Conservation (phyloP, 768 basidiomycete species). For the Leccinum disarticulatum region DNA sequence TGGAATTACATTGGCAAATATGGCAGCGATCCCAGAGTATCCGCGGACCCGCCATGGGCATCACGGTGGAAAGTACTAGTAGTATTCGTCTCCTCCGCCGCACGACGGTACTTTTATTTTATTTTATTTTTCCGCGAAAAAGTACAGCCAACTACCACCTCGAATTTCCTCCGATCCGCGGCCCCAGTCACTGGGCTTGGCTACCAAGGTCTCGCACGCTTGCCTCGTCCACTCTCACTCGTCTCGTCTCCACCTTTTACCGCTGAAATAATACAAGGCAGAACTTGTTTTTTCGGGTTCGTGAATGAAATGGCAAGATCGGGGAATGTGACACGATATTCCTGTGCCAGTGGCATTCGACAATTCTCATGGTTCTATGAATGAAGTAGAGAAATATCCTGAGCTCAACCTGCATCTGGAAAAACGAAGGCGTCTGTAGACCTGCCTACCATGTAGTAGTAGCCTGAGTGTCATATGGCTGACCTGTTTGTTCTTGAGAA, state of each 20-base stretch:
- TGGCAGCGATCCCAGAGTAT: background rate
- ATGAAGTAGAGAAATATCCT: background rate
- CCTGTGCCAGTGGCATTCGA: too few species aligned
- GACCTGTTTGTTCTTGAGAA: background rate
- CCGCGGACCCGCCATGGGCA: background rate
- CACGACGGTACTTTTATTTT: background rate
- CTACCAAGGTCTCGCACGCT: background rate
- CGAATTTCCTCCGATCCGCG: background rate
- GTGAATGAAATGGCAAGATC: background rate
- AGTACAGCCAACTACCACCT: background rate
- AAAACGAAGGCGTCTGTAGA: background rate
- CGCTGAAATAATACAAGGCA: background rate
- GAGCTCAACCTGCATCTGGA: background rate
- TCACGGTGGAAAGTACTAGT: too few species aligned
- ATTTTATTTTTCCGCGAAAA: background rate
- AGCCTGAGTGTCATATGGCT: too few species aligned
- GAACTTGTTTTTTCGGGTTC: background rate
- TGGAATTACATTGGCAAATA: background rate
- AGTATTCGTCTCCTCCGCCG: background rate
- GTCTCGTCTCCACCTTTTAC: background rate
- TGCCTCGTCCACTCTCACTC: background rate
- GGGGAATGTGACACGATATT: background rate
- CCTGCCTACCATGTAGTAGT: too few species aligned
- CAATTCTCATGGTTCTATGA: background rate
- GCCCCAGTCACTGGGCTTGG: too few species aligned